Evolutionary conservation across 2,329 filamentous ascomycete genomes (phyloP), one percentile per base, ranked within the genome.

Genomic region (Colletotrichum phormii): DNA sequence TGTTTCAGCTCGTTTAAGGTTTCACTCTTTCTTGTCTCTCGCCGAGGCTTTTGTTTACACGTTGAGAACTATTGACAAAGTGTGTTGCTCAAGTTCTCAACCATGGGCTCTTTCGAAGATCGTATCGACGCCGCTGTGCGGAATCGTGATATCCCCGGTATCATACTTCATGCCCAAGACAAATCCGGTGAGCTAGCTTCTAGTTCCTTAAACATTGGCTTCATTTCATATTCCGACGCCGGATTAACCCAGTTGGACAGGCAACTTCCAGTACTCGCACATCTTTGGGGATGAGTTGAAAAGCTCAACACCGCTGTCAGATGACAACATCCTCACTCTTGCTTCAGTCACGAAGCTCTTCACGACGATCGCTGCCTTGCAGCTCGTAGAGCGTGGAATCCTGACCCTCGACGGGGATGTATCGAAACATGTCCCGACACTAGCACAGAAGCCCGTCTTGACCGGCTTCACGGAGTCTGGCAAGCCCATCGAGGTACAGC

Each of bases 321-420:
- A 82, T 1, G 83, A 84, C 68, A 79, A 82, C 49, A 77, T 84
- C 4, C 62, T 84, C 8, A 83, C 73, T 59, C 72, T 85, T 0
- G 82, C 81, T 3, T 85, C 82, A 4, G 80, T 78, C 3, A 83
- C 80, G 31, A 86, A 86, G 72, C 78, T 91, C 3, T 73, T 89
- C 65, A 84, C 88, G 2, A 84, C 84, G 1, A 84, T 91, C 64
- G 85, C 88, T 2, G 84, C 84, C 1, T 76, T 91, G n/a, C 87
- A 89, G 70, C 85, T 86, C 58, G 87, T 90, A 2, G 88, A 91
- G 46, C 82, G 86, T 7, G 87, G 87, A 0, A 77, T 86, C 0
- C 76, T 90, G 0, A 77, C 77, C 1, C 80, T 90, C 0, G 82
- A 85, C 9, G 84, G 83, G 3, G 85, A 89, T 65, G 75, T 90